Conservation (phyloP, 1,139 yeast genomes). For the Taphrina wiesneri region DNA sequence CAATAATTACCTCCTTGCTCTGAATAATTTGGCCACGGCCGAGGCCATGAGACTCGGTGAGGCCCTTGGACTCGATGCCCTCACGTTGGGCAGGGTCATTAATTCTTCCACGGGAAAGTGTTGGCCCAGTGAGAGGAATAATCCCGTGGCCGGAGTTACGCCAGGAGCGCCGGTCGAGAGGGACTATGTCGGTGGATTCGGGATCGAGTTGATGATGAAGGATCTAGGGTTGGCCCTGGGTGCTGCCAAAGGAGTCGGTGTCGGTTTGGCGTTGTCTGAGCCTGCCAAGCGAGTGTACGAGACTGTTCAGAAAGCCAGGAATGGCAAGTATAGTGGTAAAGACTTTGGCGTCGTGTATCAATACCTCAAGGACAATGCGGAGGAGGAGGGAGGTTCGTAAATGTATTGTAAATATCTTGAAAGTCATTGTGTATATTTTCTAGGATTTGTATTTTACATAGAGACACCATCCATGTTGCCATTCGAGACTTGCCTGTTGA, state of each 20-base stretch:
- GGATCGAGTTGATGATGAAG: constrained; percentile 57
- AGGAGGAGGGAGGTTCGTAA: no score
- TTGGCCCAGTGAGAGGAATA: constrained; percentile 63
- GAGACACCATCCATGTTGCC: not conserved
- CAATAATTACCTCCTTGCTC: constrained; percentile 60
- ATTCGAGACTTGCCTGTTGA: not conserved
- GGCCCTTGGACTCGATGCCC: constrained; percentile 55
- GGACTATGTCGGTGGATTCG: constrained; percentile 58
- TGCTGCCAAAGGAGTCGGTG: constrained; percentile 48
- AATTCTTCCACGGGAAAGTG: constrained; percentile 62
- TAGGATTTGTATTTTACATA: not conserved
- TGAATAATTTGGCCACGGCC: constrained; percentile 61
- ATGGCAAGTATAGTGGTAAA: constrained; percentile 39
- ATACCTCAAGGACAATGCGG: constrained; percentile 32
- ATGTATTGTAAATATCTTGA: not conserved
- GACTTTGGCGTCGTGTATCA: constrained; percentile 47
- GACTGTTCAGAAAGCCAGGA: constrained; percentile 40
- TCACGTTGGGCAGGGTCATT: constrained; percentile 56
- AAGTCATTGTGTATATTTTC: not conserved
- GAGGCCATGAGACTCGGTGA: constrained; percentile 63
- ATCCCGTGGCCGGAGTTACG: constrained; percentile 59
- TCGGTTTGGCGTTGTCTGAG: constrained; percentile 43
- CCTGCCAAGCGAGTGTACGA: constrained; percentile 44
- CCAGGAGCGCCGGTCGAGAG: constrained; percentile 53
- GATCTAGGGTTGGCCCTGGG: constrained; percentile 59